Base-by-base conservation (phyloP, 106 monocot genomes). In the Platanthera zijinensis region DNA sequence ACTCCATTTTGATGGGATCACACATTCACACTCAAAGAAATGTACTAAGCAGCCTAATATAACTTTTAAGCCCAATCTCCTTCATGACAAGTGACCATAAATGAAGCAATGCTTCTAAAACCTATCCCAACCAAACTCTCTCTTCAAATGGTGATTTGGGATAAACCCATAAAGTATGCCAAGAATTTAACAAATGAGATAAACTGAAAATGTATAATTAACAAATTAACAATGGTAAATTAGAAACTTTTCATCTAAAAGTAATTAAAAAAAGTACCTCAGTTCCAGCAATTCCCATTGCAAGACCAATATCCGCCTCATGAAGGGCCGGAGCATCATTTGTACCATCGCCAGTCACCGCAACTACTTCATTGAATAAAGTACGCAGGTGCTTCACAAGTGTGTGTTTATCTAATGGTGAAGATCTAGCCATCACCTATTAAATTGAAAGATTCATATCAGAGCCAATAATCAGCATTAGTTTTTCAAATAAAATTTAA, bases 261-360 rank as follows among this genome's bases (percentile, higher is more conserved):
- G 51, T 14, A 70, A 11, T 50, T 21, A 25, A 50, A 50, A 52
- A 17, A 47, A 73, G 39, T 80, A 89, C 88, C 88, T 89, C 88
- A 57, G 87, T 87, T 73, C 87, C 87, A 46, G 84, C 84, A 79
- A 87, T 87, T 12, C 87, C 87, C 87, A 87, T 87, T 10, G 87
- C 84, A 82, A 87, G 73, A 10, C 87, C 87, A 48, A 87, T 84
- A 76, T 87, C 87, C 68, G 87, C 87, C 73, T 82, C 78, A 53
- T 82, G 81, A 57, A 87, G 79, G 0, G 87, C 87, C 11, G 87
- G 87, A 70, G 87, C 87, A 80, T 87, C 87, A 63, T 87, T 87
- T 57, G 87, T 84, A 10, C 87, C 87, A 87, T 87, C 87, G 79
- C 87, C 87, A 52, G 87, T 87, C 79, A 87, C 87, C 59, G 87